Base-by-base conservation (phyloP, 2,329 filamentous ascomycete species). In the Cadophora malorum region DNA sequence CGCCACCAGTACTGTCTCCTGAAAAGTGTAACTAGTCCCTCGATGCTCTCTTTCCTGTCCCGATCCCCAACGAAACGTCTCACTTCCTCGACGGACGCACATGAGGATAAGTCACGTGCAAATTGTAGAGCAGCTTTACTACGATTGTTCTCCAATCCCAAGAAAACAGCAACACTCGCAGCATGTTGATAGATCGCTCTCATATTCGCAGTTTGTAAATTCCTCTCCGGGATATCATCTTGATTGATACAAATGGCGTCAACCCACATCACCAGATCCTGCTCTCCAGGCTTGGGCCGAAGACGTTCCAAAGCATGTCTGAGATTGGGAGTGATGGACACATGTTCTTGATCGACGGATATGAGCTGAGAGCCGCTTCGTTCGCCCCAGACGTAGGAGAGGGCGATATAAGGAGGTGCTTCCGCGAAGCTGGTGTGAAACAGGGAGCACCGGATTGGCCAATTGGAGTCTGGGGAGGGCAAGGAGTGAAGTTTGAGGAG, bases 1-100 rank as follows among this genome's bases (percentile, higher is more conserved):
- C 80, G 73, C 53, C 76, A 79, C 67, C 81, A 81, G 77, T 81
- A 83, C 2, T 74, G 71, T 9, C 80, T 72, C 60, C 79, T 73
- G 73, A 83, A 81, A 2, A 82, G 68, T 7, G 70, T 65, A 2
- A 80, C 69, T 0, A 83, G 61, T 0, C 77, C 73, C 3, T 68
- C 59, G 56, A 81, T 76, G 76, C 65, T 16, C 10, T 64, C 66
- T 35, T 61, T 60, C 38, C 31, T 63, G 19, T 31, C 49, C 2
- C 67, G 68, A 23, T 70, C 69, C 45, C 55, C 50, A 0, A 76
- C 28, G 19, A 74, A 28, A 9, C 12, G 28, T 4, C 50, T 58
- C 3, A 72, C 67, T 35, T 71, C 50, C 9, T 70, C 69, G 38
- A 41, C 47, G 9, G 68, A 56, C 23, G 33, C 12, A 35, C 53